Percentiles rank a stretch among this genome's conserved stretches.
phyloP scores from a whole-genome alignment of 1,284 basidiomycete genomes.

The Lignosus rhinocerotis region DNA sequence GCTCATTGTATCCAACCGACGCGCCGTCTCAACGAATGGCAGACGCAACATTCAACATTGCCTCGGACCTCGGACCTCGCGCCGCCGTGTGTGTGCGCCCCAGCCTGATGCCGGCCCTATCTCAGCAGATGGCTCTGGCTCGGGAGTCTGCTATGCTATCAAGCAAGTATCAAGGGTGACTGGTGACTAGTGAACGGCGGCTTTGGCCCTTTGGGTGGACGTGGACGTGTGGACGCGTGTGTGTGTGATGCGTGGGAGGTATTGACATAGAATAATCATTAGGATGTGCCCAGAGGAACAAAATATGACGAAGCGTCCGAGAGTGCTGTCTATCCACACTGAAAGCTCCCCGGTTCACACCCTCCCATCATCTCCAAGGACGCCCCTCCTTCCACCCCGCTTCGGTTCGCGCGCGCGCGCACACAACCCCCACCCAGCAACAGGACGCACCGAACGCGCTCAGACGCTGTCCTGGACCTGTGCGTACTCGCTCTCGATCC shows the following conservation, averaged over 20 bases:
- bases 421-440: neutral
- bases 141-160: too few relatives aligned
- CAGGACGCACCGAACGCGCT: conserved; percentile 17
- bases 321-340: neutral
- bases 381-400: too few relatives aligned
- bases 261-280: neutral
- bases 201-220: too few relatives aligned
- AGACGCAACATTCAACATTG: neutral
- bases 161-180: too few relatives aligned
- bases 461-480: conserved; percentile 68
- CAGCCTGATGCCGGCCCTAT: too few relatives aligned
- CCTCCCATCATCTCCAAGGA: neutral
- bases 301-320: neutral
- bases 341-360: neutral
- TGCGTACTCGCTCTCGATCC: conserved; percentile 88
- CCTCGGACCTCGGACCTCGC: too few relatives aligned
- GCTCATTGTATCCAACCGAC: conserved; percentile 6
- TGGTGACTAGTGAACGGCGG: too few relatives aligned
- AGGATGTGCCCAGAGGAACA: neutral
- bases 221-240: too few relatives aligned
- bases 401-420: too few relatives aligned
- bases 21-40: neutral
- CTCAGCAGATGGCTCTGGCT: too few relatives aligned
- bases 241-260: neutral
- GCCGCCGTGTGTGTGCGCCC: too few relatives aligned